Evolutionary conservation across 495 filamentous ascomycete species (phyloP).

Genomic region (Hyphodiscus hymeniophilus): DNA sequence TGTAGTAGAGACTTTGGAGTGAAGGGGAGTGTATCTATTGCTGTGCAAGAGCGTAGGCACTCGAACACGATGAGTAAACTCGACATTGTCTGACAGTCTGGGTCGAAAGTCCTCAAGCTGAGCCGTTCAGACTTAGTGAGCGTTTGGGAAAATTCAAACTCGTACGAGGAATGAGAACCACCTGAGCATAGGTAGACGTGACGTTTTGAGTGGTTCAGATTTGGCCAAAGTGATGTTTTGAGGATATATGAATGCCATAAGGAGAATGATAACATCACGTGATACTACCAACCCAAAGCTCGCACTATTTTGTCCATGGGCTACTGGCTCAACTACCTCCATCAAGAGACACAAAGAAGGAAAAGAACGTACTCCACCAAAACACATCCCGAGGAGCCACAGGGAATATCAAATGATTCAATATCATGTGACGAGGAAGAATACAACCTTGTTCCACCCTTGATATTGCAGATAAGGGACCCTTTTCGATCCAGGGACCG

Average conservation of each 20-base stretch:
- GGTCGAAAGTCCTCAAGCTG: neutral
- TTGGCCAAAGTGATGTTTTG: too few species aligned
- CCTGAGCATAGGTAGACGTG: too few species aligned
- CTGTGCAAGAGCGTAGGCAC: neutral
- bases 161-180: neutral
- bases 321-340: neutral
- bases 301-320: neutral
- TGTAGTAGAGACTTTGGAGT: slow-evolving; percentile 3
- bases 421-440: slow-evolving; percentile 8
- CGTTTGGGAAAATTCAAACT: neutral
- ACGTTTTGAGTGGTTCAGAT: too few species aligned
- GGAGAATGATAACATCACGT: neutral
- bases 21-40: neutral
- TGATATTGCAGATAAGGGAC: neutral
- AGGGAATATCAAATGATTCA: slow-evolving; percentile 11
- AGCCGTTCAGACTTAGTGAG: neutral
- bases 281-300: neutral
- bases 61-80: neutral
- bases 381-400: slow-evolving; percentile 17
- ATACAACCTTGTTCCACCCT: slow-evolving; percentile 8
- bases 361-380: slow-evolving; percentile 14
- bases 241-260: neutral
- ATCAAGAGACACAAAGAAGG: neutral
- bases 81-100: neutral
- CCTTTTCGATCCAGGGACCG: too few species aligned